These are phyloP conservation scores for Lablab purpureus DNA, from an alignment of 306 rosid species.

Conservation along the genomic window DNA sequence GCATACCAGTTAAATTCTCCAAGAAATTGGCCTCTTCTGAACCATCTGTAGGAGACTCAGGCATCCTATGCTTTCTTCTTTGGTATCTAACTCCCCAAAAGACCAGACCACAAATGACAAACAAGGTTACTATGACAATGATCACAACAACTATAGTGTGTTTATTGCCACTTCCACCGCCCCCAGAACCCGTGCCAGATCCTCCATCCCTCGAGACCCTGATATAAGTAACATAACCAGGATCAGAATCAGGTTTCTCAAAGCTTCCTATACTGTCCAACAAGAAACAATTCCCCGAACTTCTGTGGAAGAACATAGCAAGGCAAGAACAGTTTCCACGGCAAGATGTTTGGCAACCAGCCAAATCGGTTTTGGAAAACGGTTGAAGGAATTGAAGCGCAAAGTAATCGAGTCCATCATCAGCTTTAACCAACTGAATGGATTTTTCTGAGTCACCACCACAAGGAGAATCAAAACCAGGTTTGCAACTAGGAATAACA, in stretches of 20 bases:
- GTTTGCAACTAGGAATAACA: constrained; percentile 65
- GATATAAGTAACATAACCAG: constrained; percentile 72
- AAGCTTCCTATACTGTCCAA: constrained; percentile 86
- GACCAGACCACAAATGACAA: constrained; percentile 59
- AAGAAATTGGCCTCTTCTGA: constrained; percentile 92
- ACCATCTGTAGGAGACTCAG: constrained; percentile 55
- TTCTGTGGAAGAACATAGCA: constrained; percentile 78
- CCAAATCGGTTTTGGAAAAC: constrained; percentile 63
- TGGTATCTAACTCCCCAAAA: constrained; percentile 59
- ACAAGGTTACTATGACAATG: constrained; percentile 58
- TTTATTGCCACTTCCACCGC: constrained; percentile 49
- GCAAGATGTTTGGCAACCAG: constrained; percentile 72
- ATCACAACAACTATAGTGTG: constrained; percentile 61
- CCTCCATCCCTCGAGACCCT: constrained; percentile 60
- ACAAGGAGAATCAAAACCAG: constrained; percentile 74
- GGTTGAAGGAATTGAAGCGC: constrained; percentile 71
- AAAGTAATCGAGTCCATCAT: constrained; percentile 67
- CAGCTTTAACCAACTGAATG: constrained; percentile 57
- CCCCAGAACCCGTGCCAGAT: constrained; percentile 42
- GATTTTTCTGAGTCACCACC: constrained; percentile 38
- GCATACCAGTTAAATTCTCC: constrained; percentile 77
- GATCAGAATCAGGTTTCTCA: constrained; percentile 50
- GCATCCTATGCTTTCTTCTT: constrained; percentile 54
- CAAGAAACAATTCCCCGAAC: constrained; percentile 73
- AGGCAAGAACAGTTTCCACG: constrained; percentile 77